Percentiles rank a stretch among this genome's conserved stretches.
These are phyloP conservation scores for Trypanosoma scelopori DNA, from an alignment of 208 protist genomes.

Conservation along the genomic window DNA sequence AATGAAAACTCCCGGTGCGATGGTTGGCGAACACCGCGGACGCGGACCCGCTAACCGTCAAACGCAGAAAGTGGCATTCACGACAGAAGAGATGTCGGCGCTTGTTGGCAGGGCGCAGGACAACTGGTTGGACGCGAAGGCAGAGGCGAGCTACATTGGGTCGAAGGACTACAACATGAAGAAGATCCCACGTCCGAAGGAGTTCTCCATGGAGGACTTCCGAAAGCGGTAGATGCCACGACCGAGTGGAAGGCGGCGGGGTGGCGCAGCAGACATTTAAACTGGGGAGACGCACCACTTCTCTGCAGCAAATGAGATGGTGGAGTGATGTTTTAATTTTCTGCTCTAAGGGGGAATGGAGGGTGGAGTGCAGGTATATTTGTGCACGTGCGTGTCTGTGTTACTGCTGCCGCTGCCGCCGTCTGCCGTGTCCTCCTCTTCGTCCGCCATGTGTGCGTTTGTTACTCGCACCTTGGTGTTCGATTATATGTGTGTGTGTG, in stretches of 20 bases:
- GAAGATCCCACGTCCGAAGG: slow-evolving; percentile 77
- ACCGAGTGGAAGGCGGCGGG: background rate
- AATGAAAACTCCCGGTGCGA: slow-evolving; percentile 77
- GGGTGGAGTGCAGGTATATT: too few relatives aligned
- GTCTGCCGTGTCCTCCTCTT: background rate
- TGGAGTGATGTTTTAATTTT: too few relatives aligned
- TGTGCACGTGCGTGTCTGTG: too few relatives aligned
- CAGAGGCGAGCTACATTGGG: slow-evolving; percentile 81
- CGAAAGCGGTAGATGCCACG: slow-evolving; percentile 51
- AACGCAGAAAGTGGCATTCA: slow-evolving; percentile 73
- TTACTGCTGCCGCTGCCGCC: too few relatives aligned
- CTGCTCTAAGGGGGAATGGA: too few relatives aligned
- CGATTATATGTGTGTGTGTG: too few relatives aligned
- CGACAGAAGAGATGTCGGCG: slow-evolving; percentile 57
- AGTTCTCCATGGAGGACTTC: slow-evolving; percentile 84
- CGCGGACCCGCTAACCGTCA: slow-evolving; percentile 53
- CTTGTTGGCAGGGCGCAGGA: slow-evolving; percentile 75
- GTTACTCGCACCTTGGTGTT: background rate
- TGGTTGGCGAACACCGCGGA: slow-evolving; percentile 84
- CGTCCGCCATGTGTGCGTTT: background rate
- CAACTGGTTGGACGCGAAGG: slow-evolving; percentile 76
- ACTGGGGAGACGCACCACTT: background rate
- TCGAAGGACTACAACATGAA: slow-evolving; percentile 88
- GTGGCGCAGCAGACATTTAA: background rate
- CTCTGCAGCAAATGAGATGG: too few relatives aligned